Evolutionary conservation across 2,329 filamentous ascomycete genomes (phyloP), one percentile per base, ranked within the genome.

Genomic region (Metarhizium anisopliae): DNA sequence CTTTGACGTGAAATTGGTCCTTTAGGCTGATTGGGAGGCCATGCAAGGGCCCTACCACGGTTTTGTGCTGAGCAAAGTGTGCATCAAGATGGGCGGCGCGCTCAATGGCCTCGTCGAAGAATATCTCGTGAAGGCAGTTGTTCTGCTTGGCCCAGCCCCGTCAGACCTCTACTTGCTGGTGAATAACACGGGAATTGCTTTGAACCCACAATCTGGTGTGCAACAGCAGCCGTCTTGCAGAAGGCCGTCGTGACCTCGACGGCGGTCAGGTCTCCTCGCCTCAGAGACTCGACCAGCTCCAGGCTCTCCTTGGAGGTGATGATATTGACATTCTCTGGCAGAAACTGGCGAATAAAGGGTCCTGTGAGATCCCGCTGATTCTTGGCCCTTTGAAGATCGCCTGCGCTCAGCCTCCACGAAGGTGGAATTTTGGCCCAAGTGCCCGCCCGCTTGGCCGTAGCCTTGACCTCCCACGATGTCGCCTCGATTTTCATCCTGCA

Each of bases 121-220:
- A 74, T 2, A 81, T 72, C 57, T 81, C 78, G 1, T 70, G 74
- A 25, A 75, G 61, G 50, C 71, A 75, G 53, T 73, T 72, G 10
- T 69, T 70, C 51, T 64, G 53, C 50, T 65, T 5, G 42, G n/a
- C n/a, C 18, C 42, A 13, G n/a, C 13, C 6, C 10, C 62, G 35
- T 38, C 6, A 18, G 36, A 55, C 54, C 25, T 16, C 35, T 20
- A 16, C 11, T 18, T 45, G n/a, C 32, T 7, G 18, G 11, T 20
- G 42, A 25, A 20, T 6, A 20, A 11, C 7, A 20, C 6, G 18
- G 38, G 5, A 38, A 25, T 1, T n/a, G 18, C 6, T 8, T 43
- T 11, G 11, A 50, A 62, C 65, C 52, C 62, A 81, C 77, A 40
- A 81, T 67, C 59, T 85, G 81, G 57, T 84, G 81, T 0, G 81